Conservation (phyloP, 495 filamentous ascomycete genomes). For the Lasiosphaeria miniovina region DNA sequence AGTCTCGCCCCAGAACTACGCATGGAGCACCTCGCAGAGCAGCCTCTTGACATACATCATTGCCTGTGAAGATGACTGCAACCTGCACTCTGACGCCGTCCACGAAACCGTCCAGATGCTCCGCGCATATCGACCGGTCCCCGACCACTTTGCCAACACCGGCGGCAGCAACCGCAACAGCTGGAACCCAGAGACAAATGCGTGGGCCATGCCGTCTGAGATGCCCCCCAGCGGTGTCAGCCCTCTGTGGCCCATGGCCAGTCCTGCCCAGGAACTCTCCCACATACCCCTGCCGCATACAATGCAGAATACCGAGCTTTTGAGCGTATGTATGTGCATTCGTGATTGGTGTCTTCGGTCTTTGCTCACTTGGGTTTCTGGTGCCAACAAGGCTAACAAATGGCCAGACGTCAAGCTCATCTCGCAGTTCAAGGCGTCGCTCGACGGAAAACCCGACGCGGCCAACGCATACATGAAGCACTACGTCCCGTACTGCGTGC, state of each 20-base stretch:
- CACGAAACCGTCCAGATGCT: slow-evolving; percentile 31
- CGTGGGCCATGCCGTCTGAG: slow-evolving; percentile 12
- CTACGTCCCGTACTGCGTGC: slow-evolving; percentile 34
- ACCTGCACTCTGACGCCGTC: slow-evolving; percentile 25
- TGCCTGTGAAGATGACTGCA: slow-evolving; percentile 27
- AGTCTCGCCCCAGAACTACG: slow-evolving; percentile 9
- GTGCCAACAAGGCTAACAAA: not conserved
- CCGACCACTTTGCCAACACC: slow-evolving; percentile 7
- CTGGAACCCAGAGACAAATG: slow-evolving; percentile 13
- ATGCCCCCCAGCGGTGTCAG: not conserved
- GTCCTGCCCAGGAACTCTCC: slow-evolving; percentile 10
- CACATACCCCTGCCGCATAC: slow-evolving; percentile 18
- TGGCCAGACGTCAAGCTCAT: slow-evolving; percentile 56
- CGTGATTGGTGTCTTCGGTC: not conserved
- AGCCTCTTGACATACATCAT: slow-evolving; percentile 14
- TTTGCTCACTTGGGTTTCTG: not conserved
- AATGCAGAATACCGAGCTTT: slow-evolving; percentile 28
- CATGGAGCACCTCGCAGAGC: slow-evolving; percentile 22
- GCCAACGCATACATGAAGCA: slow-evolving; percentile 35
- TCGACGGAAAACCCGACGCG: slow-evolving; percentile 37
- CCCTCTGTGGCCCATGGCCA: slow-evolving; percentile 15
- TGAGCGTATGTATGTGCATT: slow-evolving; percentile 31
- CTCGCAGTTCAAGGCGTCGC: slow-evolving; percentile 44
- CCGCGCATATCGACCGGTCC: slow-evolving; percentile 17
- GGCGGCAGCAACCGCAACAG: slow-evolving; percentile 2